Conservation (phyloP, 2,329 filamentous ascomycete species). For the Colletotrichum incanum region DNA sequence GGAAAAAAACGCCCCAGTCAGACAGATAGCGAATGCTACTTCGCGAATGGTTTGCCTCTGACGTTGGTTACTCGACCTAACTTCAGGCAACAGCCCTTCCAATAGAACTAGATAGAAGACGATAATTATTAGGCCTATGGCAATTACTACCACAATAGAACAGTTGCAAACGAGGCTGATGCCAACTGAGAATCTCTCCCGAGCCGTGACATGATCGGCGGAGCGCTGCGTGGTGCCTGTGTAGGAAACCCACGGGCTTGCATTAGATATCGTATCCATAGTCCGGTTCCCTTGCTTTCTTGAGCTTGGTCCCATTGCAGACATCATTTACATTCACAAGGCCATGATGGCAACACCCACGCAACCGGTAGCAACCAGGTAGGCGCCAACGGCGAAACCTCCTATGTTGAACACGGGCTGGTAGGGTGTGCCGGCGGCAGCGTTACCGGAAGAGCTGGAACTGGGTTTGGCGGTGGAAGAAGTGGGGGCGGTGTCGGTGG, state of each 20-base stretch:
- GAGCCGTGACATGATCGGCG: conserved; percentile 25
- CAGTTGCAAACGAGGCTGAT: neutral
- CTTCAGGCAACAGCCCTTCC: neutral
- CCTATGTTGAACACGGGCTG: conserved; percentile 62
- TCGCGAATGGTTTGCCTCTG: neutral
- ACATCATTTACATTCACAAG: conserved; percentile 66
- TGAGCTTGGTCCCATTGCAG: neutral
- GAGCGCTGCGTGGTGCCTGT: conserved; percentile 6
- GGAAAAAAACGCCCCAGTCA: neutral
- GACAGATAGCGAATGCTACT: neutral
- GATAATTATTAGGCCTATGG: neutral
- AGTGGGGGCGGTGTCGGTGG: conserved; percentile 61
- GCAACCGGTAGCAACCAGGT: conserved; percentile 66
- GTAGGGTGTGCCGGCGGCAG: conserved; percentile 51
- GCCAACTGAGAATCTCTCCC: neutral
- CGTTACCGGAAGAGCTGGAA: conserved; percentile 37
- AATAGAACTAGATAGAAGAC: neutral
- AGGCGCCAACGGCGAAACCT: conserved; percentile 64
- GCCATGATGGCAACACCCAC: conserved; percentile 69
- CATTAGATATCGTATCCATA: neutral
- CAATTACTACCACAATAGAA: neutral
- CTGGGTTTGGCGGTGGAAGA: conserved; percentile 49
- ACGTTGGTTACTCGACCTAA: neutral
- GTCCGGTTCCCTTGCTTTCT: conserved; percentile 1
- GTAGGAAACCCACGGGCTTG: conserved; percentile 21